phyloP scores from a whole-genome alignment of 2,329 filamentous ascomycete species.

The Diaporthe caulivora region DNA sequence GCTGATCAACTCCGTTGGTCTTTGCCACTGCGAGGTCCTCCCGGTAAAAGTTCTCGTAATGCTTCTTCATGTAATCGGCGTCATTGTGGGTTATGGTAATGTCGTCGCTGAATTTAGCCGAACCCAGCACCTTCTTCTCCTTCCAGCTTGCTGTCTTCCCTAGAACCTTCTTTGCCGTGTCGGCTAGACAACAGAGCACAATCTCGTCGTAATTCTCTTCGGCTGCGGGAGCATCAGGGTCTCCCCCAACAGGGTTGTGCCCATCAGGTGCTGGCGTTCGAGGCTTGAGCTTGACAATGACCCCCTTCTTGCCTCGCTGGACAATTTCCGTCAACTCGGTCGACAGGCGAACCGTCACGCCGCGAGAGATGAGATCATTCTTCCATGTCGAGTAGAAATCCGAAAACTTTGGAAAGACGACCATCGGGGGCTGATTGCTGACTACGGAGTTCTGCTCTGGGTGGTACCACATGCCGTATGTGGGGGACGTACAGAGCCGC shows the following conservation, averaged over 20 bases:
- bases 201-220: conserved; percentile 74
- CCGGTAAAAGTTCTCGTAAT: conserved; percentile 60
- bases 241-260: conserved; percentile 55
- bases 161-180: conserved; percentile 57
- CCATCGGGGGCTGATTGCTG: conserved; percentile 73
- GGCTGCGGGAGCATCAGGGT: conserved; percentile 61
- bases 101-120: conserved; percentile 71
- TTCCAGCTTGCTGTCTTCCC: conserved; percentile 63
- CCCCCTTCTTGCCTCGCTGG: conserved; percentile 62
- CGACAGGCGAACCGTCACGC: conserved; percentile 67
- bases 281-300: conserved; percentile 61
- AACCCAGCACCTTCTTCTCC: conserved; percentile 18
- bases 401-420: conserved; percentile 73
- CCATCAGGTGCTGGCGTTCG: conserved; percentile 53
- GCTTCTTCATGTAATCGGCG: conserved; percentile 72
- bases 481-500: conserved; percentile 68
- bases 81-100: conserved; percentile 79
- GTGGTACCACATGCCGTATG: conserved; percentile 70
- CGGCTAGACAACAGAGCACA: conserved; percentile 70
- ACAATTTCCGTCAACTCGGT: conserved; percentile 68
- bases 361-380: conserved; percentile 63
- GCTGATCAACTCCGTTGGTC: conserved; percentile 6
- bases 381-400: conserved; percentile 73
- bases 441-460: conserved; percentile 63
- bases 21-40: conserved; percentile 13